These are phyloP conservation scores for Aciculosporium take DNA, from an alignment of 2,329 filamentous ascomycete species.

Conservation along the genomic window DNA sequence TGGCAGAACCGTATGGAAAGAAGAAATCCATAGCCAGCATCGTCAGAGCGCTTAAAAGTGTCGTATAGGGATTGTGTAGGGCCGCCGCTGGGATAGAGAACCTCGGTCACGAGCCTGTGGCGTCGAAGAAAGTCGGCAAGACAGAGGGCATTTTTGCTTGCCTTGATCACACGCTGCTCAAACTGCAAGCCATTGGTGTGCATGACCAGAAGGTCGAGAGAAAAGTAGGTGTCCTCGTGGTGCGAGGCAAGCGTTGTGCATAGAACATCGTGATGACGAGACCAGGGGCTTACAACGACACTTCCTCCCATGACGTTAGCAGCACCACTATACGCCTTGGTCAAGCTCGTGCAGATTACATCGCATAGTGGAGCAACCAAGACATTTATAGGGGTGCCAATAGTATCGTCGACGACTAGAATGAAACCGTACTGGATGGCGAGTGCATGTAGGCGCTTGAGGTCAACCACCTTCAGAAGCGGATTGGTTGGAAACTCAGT, in stretches of 20 bases:
- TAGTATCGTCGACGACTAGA: slow-evolving; percentile 26
- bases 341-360: slow-evolving; percentile 31
- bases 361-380: slow-evolving; percentile 30
- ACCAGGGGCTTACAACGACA: not conserved
- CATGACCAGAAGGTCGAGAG: not conserved
- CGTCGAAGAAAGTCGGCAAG: slow-evolving; percentile 18
- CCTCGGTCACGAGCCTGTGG: slow-evolving; percentile 18
- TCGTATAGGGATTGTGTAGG: slow-evolving; percentile 20
- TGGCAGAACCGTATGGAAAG: slow-evolving; percentile 30
- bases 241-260: not conserved
- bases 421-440: slow-evolving; percentile 22
- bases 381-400: slow-evolving; percentile 25
- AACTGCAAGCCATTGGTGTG: not conserved
- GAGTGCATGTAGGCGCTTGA: slow-evolving; percentile 8
- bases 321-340: slow-evolving; percentile 37
- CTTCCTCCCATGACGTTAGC: slow-evolving; percentile 32
- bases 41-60: slow-evolving; percentile 15
- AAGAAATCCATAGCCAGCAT: slow-evolving; percentile 35
- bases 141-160: not conserved
- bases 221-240: slow-evolving; percentile 11
- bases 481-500: slow-evolving; percentile 7
- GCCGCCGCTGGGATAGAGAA: slow-evolving; percentile 25
- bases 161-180: not conserved
- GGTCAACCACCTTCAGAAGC: slow-evolving; percentile 10
- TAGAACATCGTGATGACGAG: not conserved